phyloP scores from a whole-genome alignment of 1,139 yeast genomes.

The Blastobotrys persicus region DNA sequence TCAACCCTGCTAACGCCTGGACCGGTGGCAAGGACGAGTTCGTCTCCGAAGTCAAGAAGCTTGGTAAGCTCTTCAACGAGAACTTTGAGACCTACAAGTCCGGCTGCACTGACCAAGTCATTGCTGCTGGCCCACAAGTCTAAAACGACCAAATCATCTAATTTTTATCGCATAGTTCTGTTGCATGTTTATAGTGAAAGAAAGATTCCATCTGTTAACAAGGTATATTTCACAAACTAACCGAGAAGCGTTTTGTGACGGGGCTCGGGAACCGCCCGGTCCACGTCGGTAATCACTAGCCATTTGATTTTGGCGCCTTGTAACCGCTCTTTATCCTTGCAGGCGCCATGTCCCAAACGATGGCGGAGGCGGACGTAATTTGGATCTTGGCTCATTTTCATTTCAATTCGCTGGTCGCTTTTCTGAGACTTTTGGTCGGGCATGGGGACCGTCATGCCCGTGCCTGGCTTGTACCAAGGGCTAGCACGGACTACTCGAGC shows the following conservation, averaged over 20 bases:
- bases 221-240: neutral
- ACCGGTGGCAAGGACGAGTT: constrained; percentile 67
- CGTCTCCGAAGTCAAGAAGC: constrained; percentile 62
- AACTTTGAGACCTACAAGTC: constrained; percentile 84
- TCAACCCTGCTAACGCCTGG: constrained; percentile 90
- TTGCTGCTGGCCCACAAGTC: constrained; percentile 81
- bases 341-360: neutral
- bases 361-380: neutral
- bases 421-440: neutral
- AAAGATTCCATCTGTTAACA: too few species aligned
- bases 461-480: neutral
- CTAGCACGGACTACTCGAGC: neutral
- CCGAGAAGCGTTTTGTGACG: neutral
- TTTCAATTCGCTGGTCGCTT: neutral
- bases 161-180: neutral
- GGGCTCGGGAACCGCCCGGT: neutral
- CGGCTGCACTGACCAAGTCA: constrained; percentile 81
- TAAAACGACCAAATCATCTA: constrained; percentile 22
- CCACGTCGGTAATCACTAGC: neutral
- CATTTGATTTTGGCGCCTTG: neutral
- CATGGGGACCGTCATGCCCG: neutral
- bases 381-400: constrained; percentile 1
- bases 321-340: neutral
- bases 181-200: neutral
- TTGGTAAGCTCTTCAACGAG: constrained; percentile 77